Percentiles rank a stretch among this genome's conserved stretches.
Conservation (phyloP, 768 basidiomycete species). For the Hygrophoropsis aurantiaca region DNA sequence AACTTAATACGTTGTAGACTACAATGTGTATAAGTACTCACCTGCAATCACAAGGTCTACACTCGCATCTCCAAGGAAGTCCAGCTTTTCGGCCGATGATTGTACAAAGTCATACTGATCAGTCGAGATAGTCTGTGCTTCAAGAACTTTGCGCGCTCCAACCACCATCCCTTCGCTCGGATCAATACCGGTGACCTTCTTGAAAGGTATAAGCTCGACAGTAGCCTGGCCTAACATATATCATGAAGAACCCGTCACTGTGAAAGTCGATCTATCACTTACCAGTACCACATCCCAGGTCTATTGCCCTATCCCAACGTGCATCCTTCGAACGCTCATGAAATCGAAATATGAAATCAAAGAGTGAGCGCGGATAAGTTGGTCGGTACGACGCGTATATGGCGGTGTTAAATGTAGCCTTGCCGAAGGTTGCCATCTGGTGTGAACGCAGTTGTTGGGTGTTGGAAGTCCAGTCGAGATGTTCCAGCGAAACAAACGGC, state of each 20-base stretch:
- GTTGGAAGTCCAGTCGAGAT: not conserved
- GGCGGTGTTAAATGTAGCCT: constrained; percentile 64
- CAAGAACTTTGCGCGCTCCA: constrained; percentile 37
- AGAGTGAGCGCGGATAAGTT: constrained; percentile 68
- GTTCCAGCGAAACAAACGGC: not conserved
- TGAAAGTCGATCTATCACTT: constrained; percentile 12
- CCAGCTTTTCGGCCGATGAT: constrained; percentile 55
- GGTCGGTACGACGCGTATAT: constrained; percentile 70
- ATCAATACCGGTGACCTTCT: constrained; percentile 68
- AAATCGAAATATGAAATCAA: constrained; percentile 59
- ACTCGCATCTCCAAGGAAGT: constrained; percentile 44
- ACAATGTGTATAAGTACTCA: constrained; percentile 25
- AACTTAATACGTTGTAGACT: not conserved
- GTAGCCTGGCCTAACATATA: constrained; percentile 72
- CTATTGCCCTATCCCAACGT: constrained; percentile 60
- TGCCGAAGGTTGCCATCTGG: constrained; percentile 82
- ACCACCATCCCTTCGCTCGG: constrained; percentile 72
- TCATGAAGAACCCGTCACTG: no score
- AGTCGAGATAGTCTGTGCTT: constrained; percentile 18
- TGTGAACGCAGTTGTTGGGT: no score
- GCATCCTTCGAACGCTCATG: constrained; percentile 36
- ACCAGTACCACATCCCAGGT: constrained; percentile 89
- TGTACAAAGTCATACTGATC: constrained; percentile 33
- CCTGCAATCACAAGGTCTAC: constrained; percentile 73
- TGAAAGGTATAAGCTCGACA: constrained; percentile 52